A percentile compares a stretch with the other conserved stretches of the same genome.
Evolutionary conservation across 108 stramenopile species (phyloP).

Genomic region (Fragilariopsis cylindrus): DNA sequence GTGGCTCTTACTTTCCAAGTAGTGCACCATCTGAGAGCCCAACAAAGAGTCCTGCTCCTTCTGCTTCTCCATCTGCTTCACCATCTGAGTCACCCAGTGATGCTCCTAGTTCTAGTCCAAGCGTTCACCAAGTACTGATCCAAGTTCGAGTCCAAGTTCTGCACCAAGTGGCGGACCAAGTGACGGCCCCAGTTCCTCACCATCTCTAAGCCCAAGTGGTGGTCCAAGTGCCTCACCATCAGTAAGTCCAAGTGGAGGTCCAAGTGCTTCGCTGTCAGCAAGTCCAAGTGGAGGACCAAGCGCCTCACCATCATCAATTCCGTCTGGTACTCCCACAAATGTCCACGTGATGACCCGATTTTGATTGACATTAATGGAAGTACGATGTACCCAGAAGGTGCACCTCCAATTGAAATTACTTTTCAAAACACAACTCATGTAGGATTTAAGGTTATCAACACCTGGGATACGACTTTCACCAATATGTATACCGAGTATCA

Average conservation of each 20-base stretch:
- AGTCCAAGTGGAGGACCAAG: conserved; percentile 3
- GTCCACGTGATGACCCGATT: neutral
- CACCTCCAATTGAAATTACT: conserved; percentile 23
- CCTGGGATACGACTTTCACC: conserved; percentile 9
- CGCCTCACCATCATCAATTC: neutral
- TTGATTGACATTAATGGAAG: conserved; percentile 10
- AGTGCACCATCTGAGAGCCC: conserved; percentile 12
- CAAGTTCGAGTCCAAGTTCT: neutral
- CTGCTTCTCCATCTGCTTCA: conserved; percentile 16
- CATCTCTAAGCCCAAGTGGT: neutral
- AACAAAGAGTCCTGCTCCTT: conserved; percentile 16
- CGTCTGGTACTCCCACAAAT: conserved; percentile 9
- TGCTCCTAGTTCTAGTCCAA: neutral
- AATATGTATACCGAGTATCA: conserved; percentile 20
- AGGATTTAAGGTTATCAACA: conserved; percentile 16
- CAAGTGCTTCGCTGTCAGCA: neutral
- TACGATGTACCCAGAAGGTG: neutral
- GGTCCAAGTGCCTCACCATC: neutral
- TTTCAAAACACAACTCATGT: conserved; percentile 17
- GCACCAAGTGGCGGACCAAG: neutral
- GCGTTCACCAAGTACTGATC: neutral
- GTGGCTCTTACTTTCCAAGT: neutral
- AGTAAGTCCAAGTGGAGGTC: conserved; percentile 7
- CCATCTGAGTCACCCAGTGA: neutral
- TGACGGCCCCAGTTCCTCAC: neutral